phyloP scores from a whole-genome alignment of 495 filamentous ascomycete genomes.

The Tuber microsphaerosporum region DNA sequence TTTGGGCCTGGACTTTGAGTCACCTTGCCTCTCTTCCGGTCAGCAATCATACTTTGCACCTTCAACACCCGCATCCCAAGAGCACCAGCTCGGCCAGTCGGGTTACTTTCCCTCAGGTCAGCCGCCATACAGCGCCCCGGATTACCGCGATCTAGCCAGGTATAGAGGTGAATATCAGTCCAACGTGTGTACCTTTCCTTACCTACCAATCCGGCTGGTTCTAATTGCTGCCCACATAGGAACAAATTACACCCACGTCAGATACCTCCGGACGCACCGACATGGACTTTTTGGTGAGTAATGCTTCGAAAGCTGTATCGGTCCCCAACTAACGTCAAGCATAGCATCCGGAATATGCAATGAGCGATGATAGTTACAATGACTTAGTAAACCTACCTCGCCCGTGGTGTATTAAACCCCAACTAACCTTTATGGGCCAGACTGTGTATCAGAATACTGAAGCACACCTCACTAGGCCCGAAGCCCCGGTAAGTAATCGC shows the following conservation, averaged over 20 bases:
- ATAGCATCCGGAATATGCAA: neutral
- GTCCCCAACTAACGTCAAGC: neutral
- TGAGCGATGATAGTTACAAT: neutral
- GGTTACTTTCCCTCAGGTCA: conserved; percentile 1
- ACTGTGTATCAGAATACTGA: neutral
- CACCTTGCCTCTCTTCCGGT: conserved; percentile 7
- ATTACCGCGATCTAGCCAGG: conserved; percentile 8
- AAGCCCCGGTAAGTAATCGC: neutral
- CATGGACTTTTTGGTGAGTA: conserved; percentile 2
- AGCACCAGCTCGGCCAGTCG: conserved; percentile 3
- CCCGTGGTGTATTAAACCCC: neutral
- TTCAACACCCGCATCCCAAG: neutral
- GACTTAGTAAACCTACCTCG: conserved; percentile 3
- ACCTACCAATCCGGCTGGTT: neutral
- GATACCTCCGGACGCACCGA: neutral
- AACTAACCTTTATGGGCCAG: neutral
- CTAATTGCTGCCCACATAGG: neutral
- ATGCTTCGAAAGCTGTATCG: neutral
- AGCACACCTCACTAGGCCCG: neutral
- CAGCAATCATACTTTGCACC: conserved; percentile 9
- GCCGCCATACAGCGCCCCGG: neutral
- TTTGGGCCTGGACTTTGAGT: neutral
- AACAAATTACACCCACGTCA: neutral
- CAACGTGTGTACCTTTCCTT: conserved; percentile 30
- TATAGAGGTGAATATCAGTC: conserved; percentile 27